Base-by-base conservation (phyloP, 169 alveolate genomes). In the Cryptosporidium felis region DNA sequence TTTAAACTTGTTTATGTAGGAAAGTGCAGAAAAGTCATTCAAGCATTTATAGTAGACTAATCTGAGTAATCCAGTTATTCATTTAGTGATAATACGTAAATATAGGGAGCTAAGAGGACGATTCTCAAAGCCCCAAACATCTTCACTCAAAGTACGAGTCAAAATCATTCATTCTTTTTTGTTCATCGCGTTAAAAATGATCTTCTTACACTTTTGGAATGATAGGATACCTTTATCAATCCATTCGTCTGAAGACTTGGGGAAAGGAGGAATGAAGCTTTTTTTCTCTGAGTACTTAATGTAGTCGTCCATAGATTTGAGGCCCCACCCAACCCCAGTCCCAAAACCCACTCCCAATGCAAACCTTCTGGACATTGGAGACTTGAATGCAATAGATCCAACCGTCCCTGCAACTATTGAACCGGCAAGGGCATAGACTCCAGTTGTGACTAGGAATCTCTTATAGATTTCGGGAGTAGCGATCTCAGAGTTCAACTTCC, bases 201-300 rank as follows among this genome's bases (percentile, higher is more conserved):
- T 0, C 26, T 32, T 61, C 51, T 61, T n/a, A 74, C n/a, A 30
- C 40, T 36, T 74, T 36, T 53, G 65, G 44, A 74, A 53, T 8
- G 65, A 40, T 2, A 40, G 21, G 8, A 74, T 34, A 9, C 85
- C 74, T 40, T 16, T 49, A 53, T 38, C 85, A 36, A 74, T 53
- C 85, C 85, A 74, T 21, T 74, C 85, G 14, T 49, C 67, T 21
- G 85, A 53, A n/a, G 85, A 74, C 42, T 74, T 74, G 16, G 85
- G 85, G 14, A 74, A n/a, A 3, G 74, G 46, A 26, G 85, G 85
- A 34, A 36, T 49, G 42, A 38, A 51, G 18, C 34, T 56, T 36
- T 34, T 74, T 23, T 34, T 74, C 30, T 74, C 67, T 28, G 67
- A 18, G 34, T 74, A 74, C 28, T 74, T 74, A 16, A 74, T 53